Evolutionary conservation across 2,329 filamentous ascomycete genomes (phyloP).

Genomic region (Botryotinia calthae): DNA sequence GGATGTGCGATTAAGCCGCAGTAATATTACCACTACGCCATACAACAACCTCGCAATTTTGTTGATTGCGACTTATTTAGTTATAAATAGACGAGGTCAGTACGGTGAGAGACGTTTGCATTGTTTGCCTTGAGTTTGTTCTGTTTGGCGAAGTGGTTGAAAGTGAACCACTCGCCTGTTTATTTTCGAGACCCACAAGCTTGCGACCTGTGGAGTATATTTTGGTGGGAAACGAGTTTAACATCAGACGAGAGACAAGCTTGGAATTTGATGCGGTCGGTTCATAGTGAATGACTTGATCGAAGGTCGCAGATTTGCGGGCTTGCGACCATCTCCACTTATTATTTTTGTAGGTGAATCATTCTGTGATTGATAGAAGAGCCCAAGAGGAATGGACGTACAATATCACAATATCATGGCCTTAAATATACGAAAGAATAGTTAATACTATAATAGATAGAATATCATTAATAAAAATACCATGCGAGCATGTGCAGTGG

Average conservation of each 20-base stretch:
- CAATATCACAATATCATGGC: rapidly evolving
- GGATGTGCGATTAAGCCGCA: slow-evolving; percentile 4
- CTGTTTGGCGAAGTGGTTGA: neutral
- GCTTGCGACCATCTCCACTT: neutral
- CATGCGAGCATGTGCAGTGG: no score
- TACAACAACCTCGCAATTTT: slow-evolving; percentile 9
- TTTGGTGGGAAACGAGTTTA: neutral
- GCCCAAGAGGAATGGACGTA: neutral
- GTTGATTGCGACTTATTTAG: neutral
- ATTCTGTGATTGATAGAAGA: no score
- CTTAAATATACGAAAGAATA: neutral
- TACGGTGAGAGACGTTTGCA: neutral
- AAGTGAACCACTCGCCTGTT: neutral
- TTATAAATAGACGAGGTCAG: neutral
- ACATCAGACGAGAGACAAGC: neutral
- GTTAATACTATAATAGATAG: neutral
- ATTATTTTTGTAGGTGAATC: neutral
- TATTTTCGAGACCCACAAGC: neutral
- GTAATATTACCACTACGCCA: slow-evolving; percentile 11
- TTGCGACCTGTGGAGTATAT: neutral
- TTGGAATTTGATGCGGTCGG: neutral
- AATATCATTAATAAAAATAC: neutral
- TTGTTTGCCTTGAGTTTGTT: neutral
- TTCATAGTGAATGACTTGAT: neutral
- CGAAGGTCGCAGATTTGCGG: neutral